phyloP scores from a whole-genome alignment of 306 rosid species.

The Inga oerstediana region DNA sequence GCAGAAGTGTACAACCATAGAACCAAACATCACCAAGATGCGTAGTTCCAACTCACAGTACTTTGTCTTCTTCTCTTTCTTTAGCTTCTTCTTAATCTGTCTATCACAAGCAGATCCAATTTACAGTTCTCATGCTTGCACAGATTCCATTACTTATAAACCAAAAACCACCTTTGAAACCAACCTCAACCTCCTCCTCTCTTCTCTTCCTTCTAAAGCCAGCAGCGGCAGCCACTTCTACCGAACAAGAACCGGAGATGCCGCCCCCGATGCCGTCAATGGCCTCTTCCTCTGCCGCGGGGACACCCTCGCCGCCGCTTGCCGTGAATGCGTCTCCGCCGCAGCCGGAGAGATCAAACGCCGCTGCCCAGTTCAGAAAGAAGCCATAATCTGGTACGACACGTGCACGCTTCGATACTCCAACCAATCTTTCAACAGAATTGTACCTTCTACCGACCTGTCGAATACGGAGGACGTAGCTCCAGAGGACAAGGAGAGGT shows the following conservation, averaged over 20 bases:
- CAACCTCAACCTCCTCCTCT: slow-evolving; percentile 41
- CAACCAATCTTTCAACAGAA: slow-evolving; percentile 26
- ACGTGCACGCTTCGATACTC: slow-evolving; percentile 40
- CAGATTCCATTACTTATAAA: slow-evolving; percentile 6
- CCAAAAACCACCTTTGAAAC: slow-evolving; percentile 35
- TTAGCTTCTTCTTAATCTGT: not conserved
- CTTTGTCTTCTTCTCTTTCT: not conserved
- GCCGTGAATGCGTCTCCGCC: slow-evolving; percentile 26
- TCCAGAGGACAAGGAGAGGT: slow-evolving; percentile 17
- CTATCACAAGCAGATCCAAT: slow-evolving; percentile 13
- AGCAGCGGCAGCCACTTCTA: slow-evolving; percentile 18
- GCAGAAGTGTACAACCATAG: not conserved
- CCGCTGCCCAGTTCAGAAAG: slow-evolving; percentile 3
- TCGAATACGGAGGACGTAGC: slow-evolving; percentile 1
- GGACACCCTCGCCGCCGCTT: not conserved
- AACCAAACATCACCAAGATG: not conserved
- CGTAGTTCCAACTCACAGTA: not conserved
- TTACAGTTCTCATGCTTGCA: not conserved
- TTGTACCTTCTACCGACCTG: slow-evolving; percentile 10
- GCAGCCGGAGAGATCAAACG: slow-evolving; percentile 11
- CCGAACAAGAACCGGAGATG: not conserved
- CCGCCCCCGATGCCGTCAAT: not conserved
- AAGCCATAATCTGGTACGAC: slow-evolving; percentile 37
- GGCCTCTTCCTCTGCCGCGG: slow-evolving; percentile 46
- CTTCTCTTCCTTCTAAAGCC: slow-evolving; percentile 36